Conservation (phyloP, 139 green algal species). For the Chloropicon primus region DNA sequence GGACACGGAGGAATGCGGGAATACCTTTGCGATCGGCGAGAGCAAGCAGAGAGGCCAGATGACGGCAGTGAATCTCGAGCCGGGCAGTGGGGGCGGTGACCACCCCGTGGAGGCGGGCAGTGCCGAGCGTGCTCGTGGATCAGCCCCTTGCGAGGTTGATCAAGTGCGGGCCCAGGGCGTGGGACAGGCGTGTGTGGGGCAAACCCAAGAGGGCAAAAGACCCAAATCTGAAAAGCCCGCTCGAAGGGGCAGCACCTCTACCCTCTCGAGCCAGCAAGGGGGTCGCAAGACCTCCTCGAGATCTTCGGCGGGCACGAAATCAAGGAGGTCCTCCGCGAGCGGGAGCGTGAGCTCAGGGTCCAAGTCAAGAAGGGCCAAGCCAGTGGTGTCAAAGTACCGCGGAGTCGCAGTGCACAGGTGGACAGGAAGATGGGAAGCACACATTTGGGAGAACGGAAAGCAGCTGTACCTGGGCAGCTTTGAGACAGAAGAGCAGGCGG, state of each 20-base stretch:
- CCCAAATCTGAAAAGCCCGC: too few relatives aligned
- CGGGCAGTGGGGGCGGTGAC: too few relatives aligned
- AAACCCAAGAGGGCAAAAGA: too few relatives aligned
- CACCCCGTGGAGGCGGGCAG: too few relatives aligned
- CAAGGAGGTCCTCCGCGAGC: neutral
- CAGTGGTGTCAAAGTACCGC: neutral
- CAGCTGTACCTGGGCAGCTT: conserved; percentile 5
- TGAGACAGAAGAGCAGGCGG: neutral
- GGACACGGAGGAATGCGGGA: too few relatives aligned
- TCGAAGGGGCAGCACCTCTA: neutral
- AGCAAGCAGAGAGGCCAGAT: too few relatives aligned
- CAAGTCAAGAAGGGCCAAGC: neutral
- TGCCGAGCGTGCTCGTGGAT: too few relatives aligned
- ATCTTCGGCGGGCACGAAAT: neutral
- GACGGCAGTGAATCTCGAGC: too few relatives aligned
- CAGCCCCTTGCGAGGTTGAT: too few relatives aligned
- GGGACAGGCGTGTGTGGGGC: too few relatives aligned
- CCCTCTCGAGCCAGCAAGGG: neutral
- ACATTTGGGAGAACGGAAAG: conserved; percentile 4
- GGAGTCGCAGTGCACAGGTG: conserved; percentile 2
- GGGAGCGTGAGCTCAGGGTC: neutral
- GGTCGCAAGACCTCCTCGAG: neutral
- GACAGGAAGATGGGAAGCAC: neutral
- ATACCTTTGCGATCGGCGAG: too few relatives aligned
- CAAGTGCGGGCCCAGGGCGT: too few relatives aligned